A percentile compares a stretch with the other conserved stretches of the same genome.
These are phyloP conservation scores for Agarophyton chilense DNA, from an alignment of 23 red algal species.

Conservation along the genomic window DNA sequence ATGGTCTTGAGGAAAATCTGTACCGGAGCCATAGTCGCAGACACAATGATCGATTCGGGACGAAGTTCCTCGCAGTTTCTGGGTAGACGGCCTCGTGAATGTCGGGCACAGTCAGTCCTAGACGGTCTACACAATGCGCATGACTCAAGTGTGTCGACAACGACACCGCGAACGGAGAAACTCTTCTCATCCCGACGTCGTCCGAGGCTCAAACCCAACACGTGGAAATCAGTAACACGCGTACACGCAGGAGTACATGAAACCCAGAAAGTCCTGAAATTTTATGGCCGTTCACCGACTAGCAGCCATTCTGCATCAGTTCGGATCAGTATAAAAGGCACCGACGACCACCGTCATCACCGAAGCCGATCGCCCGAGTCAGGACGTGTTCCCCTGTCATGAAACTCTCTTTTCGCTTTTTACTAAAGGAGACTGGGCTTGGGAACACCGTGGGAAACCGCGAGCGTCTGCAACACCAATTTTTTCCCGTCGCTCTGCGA, in stretches of 20 bases:
- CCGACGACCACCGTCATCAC: neutral
- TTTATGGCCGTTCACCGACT: too few species aligned
- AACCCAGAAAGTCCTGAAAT: too few species aligned
- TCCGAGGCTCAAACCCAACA: neutral
- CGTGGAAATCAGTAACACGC: neutral
- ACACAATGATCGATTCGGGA: neutral
- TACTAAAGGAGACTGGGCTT: slow-evolving; percentile 86
- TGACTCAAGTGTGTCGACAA: too few species aligned
- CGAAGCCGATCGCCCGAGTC: neutral
- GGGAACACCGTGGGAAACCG: slow-evolving; percentile 59
- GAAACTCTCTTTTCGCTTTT: slow-evolving; percentile 86
- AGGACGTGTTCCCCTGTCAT: slow-evolving; percentile 73
- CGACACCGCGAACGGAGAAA: too few species aligned
- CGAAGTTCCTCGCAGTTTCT: neutral
- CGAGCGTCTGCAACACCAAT: slow-evolving; percentile 42
- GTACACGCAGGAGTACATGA: too few species aligned
- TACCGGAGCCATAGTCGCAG: slow-evolving; percentile 32
- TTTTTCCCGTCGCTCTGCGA: slow-evolving; percentile 70
- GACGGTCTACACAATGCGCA: slow-evolving; percentile 22
- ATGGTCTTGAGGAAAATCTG: slow-evolving; percentile 70
- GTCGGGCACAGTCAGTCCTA: slow-evolving; percentile 67
- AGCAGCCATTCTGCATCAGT: neutral
- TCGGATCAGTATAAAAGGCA: neutral
- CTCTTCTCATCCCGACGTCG: neutral
- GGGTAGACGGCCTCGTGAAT: slow-evolving; percentile 69